Percentiles rank a stretch among this genome's conserved stretches.
phyloP scores from a whole-genome alignment of 257 asterid genomes.

The Lavandula angustifolia region DNA sequence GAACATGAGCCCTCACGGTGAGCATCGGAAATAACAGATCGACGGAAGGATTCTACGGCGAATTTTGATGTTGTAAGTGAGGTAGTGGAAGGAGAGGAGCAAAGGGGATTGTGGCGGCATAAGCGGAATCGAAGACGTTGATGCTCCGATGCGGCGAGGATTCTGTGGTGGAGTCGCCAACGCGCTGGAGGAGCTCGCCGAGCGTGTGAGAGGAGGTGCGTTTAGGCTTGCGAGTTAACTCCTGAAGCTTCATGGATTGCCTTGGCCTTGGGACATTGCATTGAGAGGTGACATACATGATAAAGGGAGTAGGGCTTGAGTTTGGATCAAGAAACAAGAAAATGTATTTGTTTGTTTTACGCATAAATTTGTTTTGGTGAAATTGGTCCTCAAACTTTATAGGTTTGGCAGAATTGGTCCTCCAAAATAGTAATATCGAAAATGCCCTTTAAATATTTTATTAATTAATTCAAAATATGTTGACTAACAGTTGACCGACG shows the following conservation, averaged over 20 bases:
- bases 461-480: too few relatives aligned
- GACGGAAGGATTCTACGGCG: slow-evolving; percentile 40
- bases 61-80: slow-evolving; percentile 44
- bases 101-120: slow-evolving; percentile 40
- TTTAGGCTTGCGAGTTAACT: slow-evolving; percentile 43
- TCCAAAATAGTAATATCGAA: too few relatives aligned
- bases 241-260: slow-evolving; percentile 63
- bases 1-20: slow-evolving; percentile 61
- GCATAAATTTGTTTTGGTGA: too few relatives aligned
- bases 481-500: too few relatives aligned
- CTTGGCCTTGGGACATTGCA: slow-evolving; percentile 64
- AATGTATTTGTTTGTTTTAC: slow-evolving; percentile 9
- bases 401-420: too few relatives aligned
- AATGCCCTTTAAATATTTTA: too few relatives aligned
- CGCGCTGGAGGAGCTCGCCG: slow-evolving; percentile 61
- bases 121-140: slow-evolving; percentile 14
- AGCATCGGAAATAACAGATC: slow-evolving; percentile 57
- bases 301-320: not conserved
- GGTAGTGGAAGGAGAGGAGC: slow-evolving; percentile 54
- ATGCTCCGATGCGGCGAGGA: slow-evolving; percentile 31
- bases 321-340: slow-evolving; percentile 24
- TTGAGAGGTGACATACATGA: slow-evolving; percentile 29
- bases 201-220: slow-evolving; percentile 56
- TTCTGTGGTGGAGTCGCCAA: slow-evolving; percentile 44
- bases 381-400: too few relatives aligned